A percentile compares a stretch with the other conserved stretches of the same genome.
Conservation (phyloP, 352 stramenopile genomes). For the Pythium sukuiense region DNA sequence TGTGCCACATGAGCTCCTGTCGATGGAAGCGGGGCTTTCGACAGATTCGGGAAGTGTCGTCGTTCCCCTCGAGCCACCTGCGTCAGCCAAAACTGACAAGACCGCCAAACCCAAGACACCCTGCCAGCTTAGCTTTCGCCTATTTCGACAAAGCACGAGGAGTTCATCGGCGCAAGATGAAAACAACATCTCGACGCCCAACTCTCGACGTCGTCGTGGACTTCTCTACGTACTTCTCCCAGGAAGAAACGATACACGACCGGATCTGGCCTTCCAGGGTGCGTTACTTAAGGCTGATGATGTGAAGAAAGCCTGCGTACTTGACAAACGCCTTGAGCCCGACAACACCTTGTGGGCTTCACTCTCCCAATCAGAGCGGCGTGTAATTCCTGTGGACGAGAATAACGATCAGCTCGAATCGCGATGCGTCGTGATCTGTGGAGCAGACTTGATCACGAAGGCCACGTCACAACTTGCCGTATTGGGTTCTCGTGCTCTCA, state of each 20-base stretch:
- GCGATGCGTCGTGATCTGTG: constrained; percentile 1
- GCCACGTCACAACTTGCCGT: neutral
- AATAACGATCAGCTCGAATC: neutral
- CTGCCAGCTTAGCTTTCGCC: constrained; percentile 11
- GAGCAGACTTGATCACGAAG: neutral
- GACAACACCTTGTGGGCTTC: neutral
- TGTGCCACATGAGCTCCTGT: constrained; percentile 27
- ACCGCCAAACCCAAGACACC: constrained; percentile 8
- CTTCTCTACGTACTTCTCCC: constrained; percentile 1
- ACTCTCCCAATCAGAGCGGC: constrained; percentile 9
- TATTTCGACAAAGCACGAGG: neutral
- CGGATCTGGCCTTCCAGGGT: neutral
- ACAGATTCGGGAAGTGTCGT: constrained; percentile 10
- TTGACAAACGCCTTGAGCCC: neutral
- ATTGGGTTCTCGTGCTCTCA: constrained; percentile 7
- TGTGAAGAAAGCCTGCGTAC: neutral
- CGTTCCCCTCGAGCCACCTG: constrained; percentile 7
- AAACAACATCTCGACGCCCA: neutral
- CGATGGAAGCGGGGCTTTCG: neutral
- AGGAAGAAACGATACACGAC: neutral
- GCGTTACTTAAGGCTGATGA: neutral
- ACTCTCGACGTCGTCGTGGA: neutral
- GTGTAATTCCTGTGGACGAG: constrained; percentile 6
- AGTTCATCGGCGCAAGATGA: neutral
- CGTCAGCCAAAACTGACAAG: constrained; percentile 2